These are phyloP conservation scores for Suillus lakei DNA, from an alignment of 768 basidiomycete species.

Conservation along the genomic window DNA sequence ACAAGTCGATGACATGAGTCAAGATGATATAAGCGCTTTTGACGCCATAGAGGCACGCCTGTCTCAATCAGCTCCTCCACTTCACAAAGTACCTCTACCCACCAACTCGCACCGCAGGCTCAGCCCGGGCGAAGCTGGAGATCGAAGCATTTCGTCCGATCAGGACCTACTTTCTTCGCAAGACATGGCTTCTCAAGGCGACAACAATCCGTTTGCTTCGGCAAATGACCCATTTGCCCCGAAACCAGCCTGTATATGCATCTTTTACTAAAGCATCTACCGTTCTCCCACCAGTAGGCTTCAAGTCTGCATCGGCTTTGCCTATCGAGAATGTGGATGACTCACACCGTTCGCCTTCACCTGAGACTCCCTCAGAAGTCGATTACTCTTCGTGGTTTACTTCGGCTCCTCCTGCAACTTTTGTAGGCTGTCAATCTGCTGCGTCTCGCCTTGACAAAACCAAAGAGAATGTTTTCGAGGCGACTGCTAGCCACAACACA, in stretches of 20 bases:
- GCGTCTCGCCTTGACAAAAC: conserved; percentile 18
- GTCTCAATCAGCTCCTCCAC: conserved; percentile 37
- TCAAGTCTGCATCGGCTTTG: not conserved
- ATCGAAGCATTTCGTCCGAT: not conserved
- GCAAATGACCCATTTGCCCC: not conserved
- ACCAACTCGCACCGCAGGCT: not conserved
- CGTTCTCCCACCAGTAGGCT: conserved; percentile 3
- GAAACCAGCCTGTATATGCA: conserved; percentile 18
- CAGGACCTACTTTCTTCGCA: conserved; percentile 1
- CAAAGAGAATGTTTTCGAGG: conserved; percentile 2
- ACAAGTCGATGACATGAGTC: conserved; percentile 53
- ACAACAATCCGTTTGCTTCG: conserved; percentile 27
- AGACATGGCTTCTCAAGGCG: conserved; percentile 13
- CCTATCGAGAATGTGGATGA: conserved; percentile 6
- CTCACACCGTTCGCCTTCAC: conserved; percentile 36
- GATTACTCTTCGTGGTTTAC: conserved; percentile 59
- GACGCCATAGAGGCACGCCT: conserved; percentile 54
- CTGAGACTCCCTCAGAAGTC: conserved; percentile 43
- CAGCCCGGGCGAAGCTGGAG: not conserved
- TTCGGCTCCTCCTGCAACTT: conserved; percentile 31
- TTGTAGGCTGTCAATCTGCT: conserved; percentile 45
- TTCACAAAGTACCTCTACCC: not conserved
- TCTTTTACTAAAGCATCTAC: conserved; percentile 24
- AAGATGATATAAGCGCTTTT: conserved; percentile 59
- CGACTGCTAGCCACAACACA: conserved; percentile 11